Percentiles rank a stretch among this genome's conserved stretches.
Conservation (phyloP, 164 flowering plant genomes). For the Kalanchoe fedtschenkoi region DNA sequence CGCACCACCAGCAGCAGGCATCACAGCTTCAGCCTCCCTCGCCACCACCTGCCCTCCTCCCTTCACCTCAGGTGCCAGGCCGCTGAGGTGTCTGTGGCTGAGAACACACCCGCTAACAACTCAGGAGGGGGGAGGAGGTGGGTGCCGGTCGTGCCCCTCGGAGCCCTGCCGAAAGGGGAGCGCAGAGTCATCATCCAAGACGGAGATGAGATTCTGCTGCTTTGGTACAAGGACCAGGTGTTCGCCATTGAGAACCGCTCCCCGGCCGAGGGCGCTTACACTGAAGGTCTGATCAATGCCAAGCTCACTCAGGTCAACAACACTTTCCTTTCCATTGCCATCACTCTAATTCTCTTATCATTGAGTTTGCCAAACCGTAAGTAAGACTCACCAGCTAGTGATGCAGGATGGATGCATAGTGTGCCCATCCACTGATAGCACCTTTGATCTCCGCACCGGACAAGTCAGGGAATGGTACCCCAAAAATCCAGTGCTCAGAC, state of each 20-base stretch:
- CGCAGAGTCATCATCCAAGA: constrained; percentile 80
- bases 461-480: constrained; percentile 86
- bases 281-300: constrained; percentile 80
- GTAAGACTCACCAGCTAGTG: too few relatives aligned
- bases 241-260: constrained; percentile 85
- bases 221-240: constrained; percentile 81
- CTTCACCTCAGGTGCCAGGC: constrained; percentile 48
- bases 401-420: constrained; percentile 94
- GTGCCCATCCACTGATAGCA: constrained; percentile 92
- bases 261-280: constrained; percentile 92
- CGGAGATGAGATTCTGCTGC: constrained; percentile 63
- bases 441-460: constrained; percentile 77
- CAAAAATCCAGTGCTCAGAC: constrained; percentile 80
- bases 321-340: too few relatives aligned
- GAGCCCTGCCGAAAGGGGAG: constrained; percentile 88
- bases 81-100: constrained; percentile 48
- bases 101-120: constrained; percentile 18
- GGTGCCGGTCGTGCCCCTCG: constrained; percentile 85
- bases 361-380: too few relatives aligned
- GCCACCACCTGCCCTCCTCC: neutral
- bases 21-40: neutral
- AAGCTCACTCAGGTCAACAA: constrained; percentile 61
- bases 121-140: constrained; percentile 33
- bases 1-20: constrained; percentile 1
- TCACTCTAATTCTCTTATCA: too few relatives aligned